Conservation (phyloP, 768 basidiomycete species). For the Suillus plorans region DNA sequence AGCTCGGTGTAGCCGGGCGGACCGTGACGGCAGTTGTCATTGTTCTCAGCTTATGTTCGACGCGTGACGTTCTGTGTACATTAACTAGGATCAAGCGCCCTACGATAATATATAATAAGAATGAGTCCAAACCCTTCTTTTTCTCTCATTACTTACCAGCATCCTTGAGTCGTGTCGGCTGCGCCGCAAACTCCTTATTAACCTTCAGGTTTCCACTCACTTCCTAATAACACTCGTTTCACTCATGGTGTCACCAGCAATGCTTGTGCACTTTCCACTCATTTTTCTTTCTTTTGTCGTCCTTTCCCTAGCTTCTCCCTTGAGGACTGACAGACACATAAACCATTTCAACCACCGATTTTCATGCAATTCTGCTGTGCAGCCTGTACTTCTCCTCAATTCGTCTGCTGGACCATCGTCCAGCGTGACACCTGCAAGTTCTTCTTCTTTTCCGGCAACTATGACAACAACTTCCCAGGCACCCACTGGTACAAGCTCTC, state of each 20-base stretch:
- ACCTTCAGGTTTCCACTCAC: neutral
- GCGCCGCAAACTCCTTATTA: neutral
- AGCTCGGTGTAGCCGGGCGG: neutral
- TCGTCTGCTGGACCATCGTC: neutral
- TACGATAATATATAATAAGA: neutral
- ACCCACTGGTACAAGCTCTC: neutral
- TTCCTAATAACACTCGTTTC: neutral
- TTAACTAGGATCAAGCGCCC: neutral
- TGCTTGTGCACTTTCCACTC: slow-evolving; percentile 1
- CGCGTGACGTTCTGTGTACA: neutral
- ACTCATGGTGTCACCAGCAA: neutral
- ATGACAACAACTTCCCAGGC: neutral
- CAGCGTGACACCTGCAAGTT: neutral
- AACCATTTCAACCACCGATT: neutral
- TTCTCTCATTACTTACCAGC: neutral
- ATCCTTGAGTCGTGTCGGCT: neutral
- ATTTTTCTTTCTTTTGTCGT: neutral
- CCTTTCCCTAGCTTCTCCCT: slow-evolving; percentile 1
- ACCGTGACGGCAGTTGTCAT: neutral
- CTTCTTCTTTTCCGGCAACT: neutral
- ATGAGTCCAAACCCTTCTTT: neutral
- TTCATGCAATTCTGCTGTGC: neutral
- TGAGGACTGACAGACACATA: neutral
- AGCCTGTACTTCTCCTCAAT: neutral
- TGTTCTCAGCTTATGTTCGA: neutral